These are phyloP conservation scores for Fraxinus excelsior DNA, from an alignment of 257 asterid species.

Conservation along the genomic window DNA sequence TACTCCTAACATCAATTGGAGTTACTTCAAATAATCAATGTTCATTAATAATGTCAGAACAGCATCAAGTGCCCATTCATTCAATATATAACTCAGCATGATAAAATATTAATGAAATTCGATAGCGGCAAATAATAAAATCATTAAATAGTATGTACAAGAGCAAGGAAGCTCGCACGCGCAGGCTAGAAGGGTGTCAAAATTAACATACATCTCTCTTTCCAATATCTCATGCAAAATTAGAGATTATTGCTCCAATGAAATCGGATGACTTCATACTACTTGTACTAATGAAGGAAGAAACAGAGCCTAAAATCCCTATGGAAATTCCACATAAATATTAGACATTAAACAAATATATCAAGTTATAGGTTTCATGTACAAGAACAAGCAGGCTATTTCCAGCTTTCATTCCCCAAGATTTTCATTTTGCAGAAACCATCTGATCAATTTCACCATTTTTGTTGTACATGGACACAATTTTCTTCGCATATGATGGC, in stretches of 20 bases:
- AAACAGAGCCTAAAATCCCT: neutral
- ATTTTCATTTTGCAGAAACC: slow-evolving; percentile 58
- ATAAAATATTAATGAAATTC: neutral
- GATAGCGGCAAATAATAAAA: neutral
- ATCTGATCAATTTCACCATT: slow-evolving; percentile 89
- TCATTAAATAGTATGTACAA: neutral
- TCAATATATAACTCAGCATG: neutral
- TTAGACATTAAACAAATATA: neutral
- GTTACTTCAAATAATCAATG: neutral
- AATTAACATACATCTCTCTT: neutral
- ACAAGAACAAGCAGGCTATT: slow-evolving; percentile 22
- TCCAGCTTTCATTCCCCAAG: slow-evolving; percentile 18
- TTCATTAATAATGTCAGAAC: neutral
- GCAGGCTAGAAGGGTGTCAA: neutral
- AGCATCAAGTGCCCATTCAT: neutral
- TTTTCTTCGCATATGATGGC: slow-evolving; percentile 82
- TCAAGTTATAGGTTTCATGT: slow-evolving; percentile 17
- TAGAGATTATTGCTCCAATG: slow-evolving; percentile 1
- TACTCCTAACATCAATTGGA: neutral
- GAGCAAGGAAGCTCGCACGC: neutral
- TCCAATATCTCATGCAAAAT: slow-evolving; percentile 12
- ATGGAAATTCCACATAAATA: slow-evolving; percentile 1
- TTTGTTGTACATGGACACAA: slow-evolving; percentile 79
- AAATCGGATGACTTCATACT: slow-evolving; percentile 16
- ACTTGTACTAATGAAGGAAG: neutral